Evolutionary conservation across 23 red algal genomes (phyloP), one percentile per base, ranked within the genome.

Genomic region (Gracilaria gracilis): DNA sequence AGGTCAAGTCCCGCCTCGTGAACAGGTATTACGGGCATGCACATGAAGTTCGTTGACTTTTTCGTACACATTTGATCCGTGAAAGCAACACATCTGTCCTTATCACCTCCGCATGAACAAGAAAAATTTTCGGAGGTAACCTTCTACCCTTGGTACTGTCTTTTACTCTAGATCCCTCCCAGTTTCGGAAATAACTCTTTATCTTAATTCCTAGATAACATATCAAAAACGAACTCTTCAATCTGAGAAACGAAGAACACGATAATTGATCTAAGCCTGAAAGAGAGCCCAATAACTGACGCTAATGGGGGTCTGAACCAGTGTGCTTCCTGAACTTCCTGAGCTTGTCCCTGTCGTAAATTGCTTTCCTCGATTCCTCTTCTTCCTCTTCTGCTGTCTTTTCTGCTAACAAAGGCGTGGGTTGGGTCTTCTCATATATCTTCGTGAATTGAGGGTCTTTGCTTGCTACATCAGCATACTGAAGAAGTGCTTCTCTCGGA

Each of bases 11-110:
- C 5, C 55, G 47, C 4, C 96, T 90, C 48, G 91, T 96, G 46
- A 99, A 99, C 57, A 91, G 97, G 36, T 99, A 99, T 78, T 99
- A 99, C 64, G 94, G 94, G 25, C 81, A 96, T n/a, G 97, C 97
- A 20, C 67, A 47, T n/a, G 51, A 92, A 46, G 79, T 92, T 83
- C 55, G 79, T 65, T 77, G 39, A 77, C 12, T 31, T 49, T 50
- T 77, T 28, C 72, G 34, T 9, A 50, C 11, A 23, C 50, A 28
- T 0, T 33, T 46, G 39, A 77, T 28, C 21, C n/a, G n/a, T n/a
- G n/a, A n/a, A n/a, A 50, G 40, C 23, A 31, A 77, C 27, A 37
- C 72, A 28, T 31, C 38, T 50, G 72, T 50, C 51, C 44, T 20
- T 55, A 20, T 55, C 17, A 6, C 16, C 32, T 69, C 32, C 37